phyloP scores from a whole-genome alignment of 2,329 filamentous ascomycete genomes.

The Aspergillus proliferans region DNA sequence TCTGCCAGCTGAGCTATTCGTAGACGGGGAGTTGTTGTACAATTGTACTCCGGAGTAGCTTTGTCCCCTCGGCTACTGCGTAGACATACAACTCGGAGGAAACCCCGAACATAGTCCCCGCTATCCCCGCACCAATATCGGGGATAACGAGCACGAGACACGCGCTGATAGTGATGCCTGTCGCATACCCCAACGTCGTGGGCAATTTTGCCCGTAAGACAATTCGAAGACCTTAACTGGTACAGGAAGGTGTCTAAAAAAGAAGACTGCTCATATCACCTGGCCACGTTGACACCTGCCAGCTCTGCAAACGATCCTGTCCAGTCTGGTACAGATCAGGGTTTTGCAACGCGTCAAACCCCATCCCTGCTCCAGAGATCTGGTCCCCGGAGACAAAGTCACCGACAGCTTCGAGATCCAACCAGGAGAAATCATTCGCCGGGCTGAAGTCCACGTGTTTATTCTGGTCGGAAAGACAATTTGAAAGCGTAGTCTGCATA shows the following conservation, averaged over 20 bases:
- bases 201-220: too few species aligned
- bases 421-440: conserved; percentile 56
- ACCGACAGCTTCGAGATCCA: conserved; percentile 54
- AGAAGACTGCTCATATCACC: conserved; percentile 35
- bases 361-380: conserved; percentile 28
- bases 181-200: neutral
- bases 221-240: too few species aligned
- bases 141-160: neutral
- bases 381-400: conserved; percentile 49
- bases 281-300: conserved; percentile 36
- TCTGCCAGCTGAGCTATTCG: neutral
- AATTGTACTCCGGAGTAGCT: neutral
- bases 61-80: neutral
- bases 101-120: conserved; percentile 18
- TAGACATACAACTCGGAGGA: conserved; percentile 13
- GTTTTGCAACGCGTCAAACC: conserved; percentile 31
- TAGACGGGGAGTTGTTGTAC: neutral
- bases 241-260: conserved; percentile 16
- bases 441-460: conserved; percentile 38
- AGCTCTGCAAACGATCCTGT: conserved; percentile 27
- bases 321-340: conserved; percentile 23
- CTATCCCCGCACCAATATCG: conserved; percentile 16
- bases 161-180: neutral
- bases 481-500: conserved; percentile 25
- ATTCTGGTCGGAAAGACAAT: conserved; percentile 29